Percentiles rank a stretch among this genome's conserved stretches.
phyloP scores from a whole-genome alignment of 2,329 filamentous ascomycete species.

The Sporothrix brunneoviolacea region DNA sequence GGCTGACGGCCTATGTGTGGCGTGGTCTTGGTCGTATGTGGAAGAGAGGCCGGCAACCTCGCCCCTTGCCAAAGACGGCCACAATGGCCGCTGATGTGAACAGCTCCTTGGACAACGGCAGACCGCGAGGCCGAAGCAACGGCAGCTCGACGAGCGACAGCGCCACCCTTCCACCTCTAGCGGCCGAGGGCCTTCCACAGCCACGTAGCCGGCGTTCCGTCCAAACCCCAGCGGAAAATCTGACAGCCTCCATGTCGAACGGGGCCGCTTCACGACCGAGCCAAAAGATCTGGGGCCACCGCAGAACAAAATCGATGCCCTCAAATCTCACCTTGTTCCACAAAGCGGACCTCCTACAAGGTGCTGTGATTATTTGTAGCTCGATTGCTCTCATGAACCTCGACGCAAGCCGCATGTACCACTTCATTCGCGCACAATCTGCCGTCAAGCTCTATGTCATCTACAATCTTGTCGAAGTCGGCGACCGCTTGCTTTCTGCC shows the following conservation, averaged over 20 bases:
- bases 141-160: slow-evolving; percentile 4
- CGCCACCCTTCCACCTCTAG: too few relatives aligned
- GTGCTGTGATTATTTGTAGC: slow-evolving; percentile 78
- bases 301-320: slow-evolving; percentile 74
- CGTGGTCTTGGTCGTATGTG: slow-evolving; percentile 73
- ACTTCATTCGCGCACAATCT: slow-evolving; percentile 91
- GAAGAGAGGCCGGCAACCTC: slow-evolving; percentile 47
- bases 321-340: slow-evolving; percentile 81
- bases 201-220: not conserved
- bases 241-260: too few relatives aligned
- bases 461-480: slow-evolving; percentile 92
- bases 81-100: too few relatives aligned
- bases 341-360: slow-evolving; percentile 92
- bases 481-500: slow-evolving; percentile 81
- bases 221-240: not conserved
- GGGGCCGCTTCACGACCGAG: too few relatives aligned
- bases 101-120: not conserved
- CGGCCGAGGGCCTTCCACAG: not conserved
- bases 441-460: slow-evolving; percentile 99
- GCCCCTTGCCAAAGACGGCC: slow-evolving; percentile 26
- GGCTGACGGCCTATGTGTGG: slow-evolving; percentile 71
- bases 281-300: slow-evolving; percentile 29
- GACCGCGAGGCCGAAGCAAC: slow-evolving; percentile 7
- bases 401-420: slow-evolving; percentile 96
- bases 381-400: slow-evolving; percentile 81